phyloP scores from a whole-genome alignment of 805 yeast genomes.

The Metschnikowia gruessii region DNA sequence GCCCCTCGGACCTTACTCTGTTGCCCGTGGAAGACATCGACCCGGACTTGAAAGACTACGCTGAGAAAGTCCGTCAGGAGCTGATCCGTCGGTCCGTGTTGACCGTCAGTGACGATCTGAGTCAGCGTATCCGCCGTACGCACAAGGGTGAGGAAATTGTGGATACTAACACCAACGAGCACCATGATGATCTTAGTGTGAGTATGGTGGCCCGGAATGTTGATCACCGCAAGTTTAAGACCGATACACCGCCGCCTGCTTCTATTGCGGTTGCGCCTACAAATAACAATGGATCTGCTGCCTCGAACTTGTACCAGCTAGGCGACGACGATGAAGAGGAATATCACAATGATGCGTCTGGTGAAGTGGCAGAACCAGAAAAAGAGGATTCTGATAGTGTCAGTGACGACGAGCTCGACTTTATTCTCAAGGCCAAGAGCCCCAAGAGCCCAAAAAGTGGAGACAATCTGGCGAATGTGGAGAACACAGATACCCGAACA shows the following conservation, averaged over 20 bases:
- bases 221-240: conserved; percentile 37
- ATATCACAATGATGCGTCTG: conserved; percentile 1
- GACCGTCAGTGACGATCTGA: conserved; percentile 47
- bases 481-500: too few species aligned
- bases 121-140: conserved; percentile 69
- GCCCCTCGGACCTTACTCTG: conserved; percentile 56
- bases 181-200: conserved; percentile 26
- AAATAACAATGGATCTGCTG: background rate
- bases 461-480: too few species aligned
- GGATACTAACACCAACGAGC: conserved; percentile 39
- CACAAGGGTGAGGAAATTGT: conserved; percentile 88
- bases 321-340: conserved; percentile 29
- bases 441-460: background rate
- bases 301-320: conserved; percentile 14
- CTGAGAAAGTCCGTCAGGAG: conserved; percentile 68
- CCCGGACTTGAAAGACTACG: conserved; percentile 68
- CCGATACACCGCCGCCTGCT: conserved; percentile 11
- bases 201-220: conserved; percentile 31
- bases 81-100: conserved; percentile 67
- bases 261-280: background rate
- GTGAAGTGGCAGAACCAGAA: background rate
- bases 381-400: conserved; percentile 3
- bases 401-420: conserved; percentile 34
- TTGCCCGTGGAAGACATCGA: conserved; percentile 76
- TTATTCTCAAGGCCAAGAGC: conserved; percentile 25